Base-by-base conservation (phyloP, 106 monocot genomes). In the Acorus gramineus region DNA sequence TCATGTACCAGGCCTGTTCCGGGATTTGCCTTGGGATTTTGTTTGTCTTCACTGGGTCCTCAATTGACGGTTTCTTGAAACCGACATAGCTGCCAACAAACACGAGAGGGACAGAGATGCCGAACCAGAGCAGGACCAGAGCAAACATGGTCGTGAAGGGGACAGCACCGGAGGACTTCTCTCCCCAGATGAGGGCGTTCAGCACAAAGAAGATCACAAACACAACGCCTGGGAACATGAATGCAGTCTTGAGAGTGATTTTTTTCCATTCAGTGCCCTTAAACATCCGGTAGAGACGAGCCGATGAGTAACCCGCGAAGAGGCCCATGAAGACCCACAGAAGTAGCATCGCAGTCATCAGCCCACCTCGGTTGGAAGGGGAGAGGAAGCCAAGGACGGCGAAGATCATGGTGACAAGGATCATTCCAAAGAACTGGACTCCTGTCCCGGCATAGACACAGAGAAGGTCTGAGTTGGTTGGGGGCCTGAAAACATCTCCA, bases 91-190 rank as follows among this genome's bases (percentile, higher is more conserved):
- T 72, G 3, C 80, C 80, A 8, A 72, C 80, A 44, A 71, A 80
- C 52, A 76, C 76, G 8, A 80, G 71, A 9, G 80, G 80, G n/a
- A 76, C 76, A 0, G 80, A 80, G 52, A 80, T 76, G 2, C 76
- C 75, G 48, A 80, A 80, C 76, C 80, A 80, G 9, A 80, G 76
- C 9, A 76, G 51, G 3, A 80, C 76, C 8, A 81, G 73, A 14
- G 80, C 80, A 53, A 76, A 76, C 80, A 80, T 80, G 44, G 80
- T 80, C 6, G 75, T 75, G 68, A 80, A 80, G 14, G 80, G 80
- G 11, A 80, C 76, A 11, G 80, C 80, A 13, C 80, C 80, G 2
- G 75, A 75, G 5, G 76, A 76, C 58, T 71, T 80, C 62, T 80
- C 67, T 2, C 80, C 80, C 76, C 80, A 80, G 57, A 80, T 76